Base-by-base conservation (phyloP, 2,329 filamentous ascomycete genomes). In the Beauveria rudraprayagi region DNA sequence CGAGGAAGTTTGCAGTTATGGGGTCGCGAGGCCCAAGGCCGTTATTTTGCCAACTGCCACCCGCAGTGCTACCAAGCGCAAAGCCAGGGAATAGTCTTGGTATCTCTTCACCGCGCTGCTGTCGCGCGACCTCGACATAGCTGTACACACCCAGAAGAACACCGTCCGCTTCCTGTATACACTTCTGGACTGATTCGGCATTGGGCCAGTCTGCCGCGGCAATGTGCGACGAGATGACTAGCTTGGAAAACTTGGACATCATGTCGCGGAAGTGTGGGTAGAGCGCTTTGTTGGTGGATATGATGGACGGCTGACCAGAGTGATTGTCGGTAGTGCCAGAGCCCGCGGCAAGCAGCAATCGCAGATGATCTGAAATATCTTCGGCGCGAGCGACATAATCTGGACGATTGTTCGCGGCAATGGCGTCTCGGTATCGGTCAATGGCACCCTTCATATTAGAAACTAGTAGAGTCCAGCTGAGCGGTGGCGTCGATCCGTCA, bases 191-290 rank as follows among this genome's bases (percentile, higher is more conserved):
- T 0, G 93, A 95, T 73, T 99, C 94, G 17, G 91, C 87, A 60
- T 93, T 92, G 9, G 93, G 92, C 85, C 92, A 97, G 76, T 99
- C 94, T 40, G 93, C 91, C 6, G 93, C 92, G 44, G 94, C 94
- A 71, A 99, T 97, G 71, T 99, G 94, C 16, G 94, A 97, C 3
- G 94, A 99, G 54, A 99, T 87, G 50, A 99, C 94, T 10, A 99
- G 81, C 73, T 99, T 99, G n/a, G 94, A 97, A 73, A 99, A 99
- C 68, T 96, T 92, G 50, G 94, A 97, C 94, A 99, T 99, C 87
- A 97, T 97, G 71, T 97, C 94, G 59, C 94, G 83, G 76, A 99
- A 99, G 74, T 97, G 92, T 26, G 94, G 94, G 70, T 97, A 97
- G 17, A 99, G 79, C 0, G 92, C 90, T 73, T 97, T 97, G 79